Conservation (phyloP, 2,329 filamentous ascomycete species). For the Nigrospora osmanthi region DNA sequence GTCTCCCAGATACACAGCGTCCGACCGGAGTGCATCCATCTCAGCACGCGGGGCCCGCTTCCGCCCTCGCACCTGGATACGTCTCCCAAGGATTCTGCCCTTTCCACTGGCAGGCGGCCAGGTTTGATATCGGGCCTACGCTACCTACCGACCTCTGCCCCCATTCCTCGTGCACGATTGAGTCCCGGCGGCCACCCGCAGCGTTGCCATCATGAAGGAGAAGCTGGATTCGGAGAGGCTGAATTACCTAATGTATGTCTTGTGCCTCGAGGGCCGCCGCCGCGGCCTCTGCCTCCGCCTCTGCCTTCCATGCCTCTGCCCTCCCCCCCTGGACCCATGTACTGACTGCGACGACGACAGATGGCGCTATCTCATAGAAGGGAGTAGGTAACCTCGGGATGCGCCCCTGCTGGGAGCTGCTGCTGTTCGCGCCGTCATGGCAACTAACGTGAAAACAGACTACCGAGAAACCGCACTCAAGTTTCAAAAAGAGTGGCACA, state of each 20-base stretch:
- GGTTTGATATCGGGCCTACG: too few relatives aligned
- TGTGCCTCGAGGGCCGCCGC: neutral
- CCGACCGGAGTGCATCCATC: too few relatives aligned
- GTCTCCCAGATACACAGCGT: too few relatives aligned
- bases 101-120: too few relatives aligned
- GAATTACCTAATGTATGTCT: slow-evolving; percentile 51
- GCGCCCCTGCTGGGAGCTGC: slow-evolving; percentile 13
- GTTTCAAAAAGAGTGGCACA: slow-evolving; percentile 62
- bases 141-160: neutral
- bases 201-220: slow-evolving; percentile 45
- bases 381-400: slow-evolving; percentile 40
- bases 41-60: too few relatives aligned
- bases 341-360: slow-evolving; percentile 13
- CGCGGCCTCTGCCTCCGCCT: neutral
- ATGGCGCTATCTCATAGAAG: slow-evolving; percentile 52
- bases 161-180: neutral
- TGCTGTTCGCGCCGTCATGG: slow-evolving; percentile 11
- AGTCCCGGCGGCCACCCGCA: slow-evolving; percentile 7
- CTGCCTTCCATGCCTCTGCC: slow-evolving; percentile 3
- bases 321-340: neutral
- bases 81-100: too few relatives aligned
- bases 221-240: slow-evolving; percentile 58
- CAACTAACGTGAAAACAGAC: slow-evolving; percentile 39
- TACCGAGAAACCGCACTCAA: slow-evolving; percentile 61
- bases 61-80: too few relatives aligned